Base-by-base conservation (phyloP, 179 eudicot genomes). In the Spergularia azorica region DNA sequence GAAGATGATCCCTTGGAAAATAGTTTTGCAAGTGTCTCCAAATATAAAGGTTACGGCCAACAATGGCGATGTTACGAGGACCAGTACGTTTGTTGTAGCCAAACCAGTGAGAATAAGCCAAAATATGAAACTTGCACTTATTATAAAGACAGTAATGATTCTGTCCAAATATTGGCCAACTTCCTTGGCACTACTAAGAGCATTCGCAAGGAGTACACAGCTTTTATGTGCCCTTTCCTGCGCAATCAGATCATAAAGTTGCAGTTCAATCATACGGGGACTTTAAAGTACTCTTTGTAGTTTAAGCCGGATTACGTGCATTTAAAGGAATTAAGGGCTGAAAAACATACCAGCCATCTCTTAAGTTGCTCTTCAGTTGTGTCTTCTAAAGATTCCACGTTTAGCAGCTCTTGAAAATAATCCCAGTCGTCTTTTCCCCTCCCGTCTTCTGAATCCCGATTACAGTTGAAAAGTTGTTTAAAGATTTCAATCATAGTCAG, bases 1-100 rank as follows among this genome's bases (percentile, higher is more conserved):
- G 21, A 77, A 81, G 36, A 81, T 39, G 43, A 81, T 59, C 0
- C 84, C 84, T 81, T 81, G 74, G 68, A 81, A 81, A 15, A 81
- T 9, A 58, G 55, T 56, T 57, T 67, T 68, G 51, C 70, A 59
- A n/a, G 80, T 38, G 6, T 72, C 80, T 3, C 80, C 80, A 36
- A 81, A 81, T n/a, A 81, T 63, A 14, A 76, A 81, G 48, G 80
- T 64, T 39, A 55, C 64, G 1, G 83, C 83, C 41, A 81, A 15
- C 43, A 77, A 48, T 2, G 84, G 84, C 20, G 84, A 77, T 26
- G 75, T 46, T 12, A 81, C 20, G 56, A 77, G 60, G 52, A 81
- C 81, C 0, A 81, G 63, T 54, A 76, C 73, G 36, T 72, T 14
- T n/a, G 72, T 64, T 0, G 58, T 58, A 11, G 83, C 77, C 9